Evolutionary conservation across 2,329 filamentous ascomycete species (phyloP), one percentile per base, ranked within the genome.

Genomic region (Talaromyces sp.): DNA sequence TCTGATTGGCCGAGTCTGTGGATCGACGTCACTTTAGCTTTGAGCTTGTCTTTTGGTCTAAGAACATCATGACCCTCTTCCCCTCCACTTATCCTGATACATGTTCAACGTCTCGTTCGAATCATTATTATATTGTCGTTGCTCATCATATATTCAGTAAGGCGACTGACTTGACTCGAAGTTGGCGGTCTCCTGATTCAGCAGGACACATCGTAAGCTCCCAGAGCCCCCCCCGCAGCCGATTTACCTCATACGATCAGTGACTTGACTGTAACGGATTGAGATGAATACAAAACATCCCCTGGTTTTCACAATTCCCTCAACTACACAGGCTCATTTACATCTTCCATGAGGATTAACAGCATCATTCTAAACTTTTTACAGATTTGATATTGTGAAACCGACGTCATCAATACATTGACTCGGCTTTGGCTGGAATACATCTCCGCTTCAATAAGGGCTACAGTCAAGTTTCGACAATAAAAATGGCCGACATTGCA

Each of bases 401-500:
- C 50, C 57, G 64, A 65, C 64, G 64, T 65, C 64, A 65, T 65
- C 58, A 65, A 64, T 65, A 65, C 63, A 56, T 55, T 60, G 31
- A 37, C 21, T n/a, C 28, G 28, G 14, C 42, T 60, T 39, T 18
- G 12, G n/a, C 40, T n/a, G 48, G 50, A 60, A 37, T 46, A 46
- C 28, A 46, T 42, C 16, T 23, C 40, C 54, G 40, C 37, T 28
- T 58, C 28, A 28, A 18, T 33, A 59, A 21, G 28, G 31, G 2
- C 1, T 6, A 39, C 37, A 46, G 7, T 23, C 44, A 16, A 42
- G 33, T 44, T 48, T 2, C n/a, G 28, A 16, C 39, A 57, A 62
- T 39, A 63, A 69, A 11, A 50, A 77, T 77, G 75, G 70, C 72
- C 12, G 68, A 73, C 28, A 52, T 72, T 6, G 69, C 71, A 28